Conservation (phyloP, 2,329 filamentous ascomycete species). For the Aschersonia sp. region DNA sequence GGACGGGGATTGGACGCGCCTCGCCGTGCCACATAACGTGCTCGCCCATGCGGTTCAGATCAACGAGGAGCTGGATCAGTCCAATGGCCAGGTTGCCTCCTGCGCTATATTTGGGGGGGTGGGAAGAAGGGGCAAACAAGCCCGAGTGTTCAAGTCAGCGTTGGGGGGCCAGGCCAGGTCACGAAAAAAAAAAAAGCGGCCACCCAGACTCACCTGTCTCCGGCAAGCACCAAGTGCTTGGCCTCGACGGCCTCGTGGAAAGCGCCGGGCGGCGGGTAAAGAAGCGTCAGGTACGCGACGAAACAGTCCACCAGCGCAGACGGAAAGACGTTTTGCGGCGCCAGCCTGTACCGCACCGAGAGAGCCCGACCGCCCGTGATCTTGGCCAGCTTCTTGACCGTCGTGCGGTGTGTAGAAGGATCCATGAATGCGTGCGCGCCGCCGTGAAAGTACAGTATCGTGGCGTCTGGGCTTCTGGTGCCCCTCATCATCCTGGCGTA, state of each 20-base stretch:
- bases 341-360: constrained; percentile 59
- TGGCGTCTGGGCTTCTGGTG: constrained; percentile 39
- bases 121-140: background rate
- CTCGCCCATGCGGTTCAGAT: constrained; percentile 34
- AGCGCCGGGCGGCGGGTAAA: constrained; percentile 56
- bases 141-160: no score
- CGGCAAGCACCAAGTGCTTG: constrained; percentile 53
- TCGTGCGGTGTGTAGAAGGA: constrained; percentile 48
- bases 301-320: constrained; percentile 59
- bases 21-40: constrained; percentile 47
- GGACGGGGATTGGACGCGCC: constrained; percentile 44
- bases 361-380: constrained; percentile 53
- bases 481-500: constrained; percentile 56
- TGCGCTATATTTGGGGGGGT: constrained; percentile 30
- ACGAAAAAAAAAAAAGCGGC: background rate
- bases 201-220: constrained; percentile 39
- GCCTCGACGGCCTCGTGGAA: constrained; percentile 52
- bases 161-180: background rate
- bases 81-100: constrained; percentile 57
- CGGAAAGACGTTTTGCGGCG: constrained; percentile 63
- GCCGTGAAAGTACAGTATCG: constrained; percentile 62
- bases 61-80: constrained; percentile 53
- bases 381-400: constrained; percentile 47
- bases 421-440: constrained; percentile 63
- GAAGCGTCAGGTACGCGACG: constrained; percentile 54